Conservation (phyloP, 495 filamentous ascomycete species). For the Aspergillus affinis region DNA sequence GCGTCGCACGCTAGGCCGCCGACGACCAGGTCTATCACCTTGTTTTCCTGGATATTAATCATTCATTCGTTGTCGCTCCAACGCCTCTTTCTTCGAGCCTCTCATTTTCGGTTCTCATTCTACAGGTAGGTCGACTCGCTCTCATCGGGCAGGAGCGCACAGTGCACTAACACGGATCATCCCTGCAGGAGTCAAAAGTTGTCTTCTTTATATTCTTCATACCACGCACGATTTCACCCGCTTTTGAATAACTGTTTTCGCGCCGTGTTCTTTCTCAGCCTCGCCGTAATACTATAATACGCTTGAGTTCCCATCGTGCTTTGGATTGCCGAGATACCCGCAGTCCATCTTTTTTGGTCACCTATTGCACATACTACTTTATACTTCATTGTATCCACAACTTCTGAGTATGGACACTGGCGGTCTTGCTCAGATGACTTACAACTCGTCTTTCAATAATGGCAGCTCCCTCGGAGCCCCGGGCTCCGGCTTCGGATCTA, state of each 20-base stretch:
- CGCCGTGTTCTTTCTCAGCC: constrained; percentile 20
- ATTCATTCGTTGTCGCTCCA: constrained; percentile 16
- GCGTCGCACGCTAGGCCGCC: constrained; percentile 10
- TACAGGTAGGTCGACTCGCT: constrained; percentile 15
- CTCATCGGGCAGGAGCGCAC: neutral
- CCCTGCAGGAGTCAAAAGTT: constrained; percentile 20
- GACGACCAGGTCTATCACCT: constrained; percentile 14
- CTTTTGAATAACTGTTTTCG: constrained; percentile 17
- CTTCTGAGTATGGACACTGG: constrained; percentile 91
- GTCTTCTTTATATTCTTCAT: constrained; percentile 20
- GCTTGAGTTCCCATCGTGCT: constrained; percentile 16
- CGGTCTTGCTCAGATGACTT: constrained; percentile 99
- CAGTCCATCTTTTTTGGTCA: constrained; percentile 19
- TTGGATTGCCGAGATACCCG: constrained; percentile 16
- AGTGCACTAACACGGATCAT: constrained; percentile 16
- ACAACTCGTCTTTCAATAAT: constrained; percentile 69
- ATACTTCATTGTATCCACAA: constrained; percentile 21
- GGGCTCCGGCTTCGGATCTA: constrained; percentile 76
- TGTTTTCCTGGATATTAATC: constrained; percentile 18
- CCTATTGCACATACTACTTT: constrained; percentile 39
- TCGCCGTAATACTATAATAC: constrained; percentile 42
- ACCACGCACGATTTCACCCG: constrained; percentile 14
- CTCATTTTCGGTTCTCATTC: constrained; percentile 11
- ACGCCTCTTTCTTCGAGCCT: constrained; percentile 16
- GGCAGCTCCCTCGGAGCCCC: constrained; percentile 68